Evolutionary conservation across 495 filamentous ascomycete species (phyloP).

Genomic region (Penicillium simplicissimum): DNA sequence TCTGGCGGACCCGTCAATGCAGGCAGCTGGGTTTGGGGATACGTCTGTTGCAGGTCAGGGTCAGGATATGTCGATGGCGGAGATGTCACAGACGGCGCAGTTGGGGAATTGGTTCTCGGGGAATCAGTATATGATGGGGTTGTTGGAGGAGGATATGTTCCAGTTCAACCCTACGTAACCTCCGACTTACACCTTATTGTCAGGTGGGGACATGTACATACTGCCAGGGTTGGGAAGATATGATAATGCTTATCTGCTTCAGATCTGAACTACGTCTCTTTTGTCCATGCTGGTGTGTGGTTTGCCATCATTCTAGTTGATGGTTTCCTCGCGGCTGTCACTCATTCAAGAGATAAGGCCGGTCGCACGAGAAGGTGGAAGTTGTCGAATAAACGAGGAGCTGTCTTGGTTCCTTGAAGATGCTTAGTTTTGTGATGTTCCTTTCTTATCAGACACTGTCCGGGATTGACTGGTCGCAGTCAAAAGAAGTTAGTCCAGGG

Average conservation of each 20-base stretch:
- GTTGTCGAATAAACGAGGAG: not conserved
- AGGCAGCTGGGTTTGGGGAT: conserved; percentile 16
- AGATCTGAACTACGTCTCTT: not conserved
- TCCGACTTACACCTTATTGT: conserved; percentile 10
- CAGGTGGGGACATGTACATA: conserved; percentile 21
- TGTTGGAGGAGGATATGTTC: conserved; percentile 62
- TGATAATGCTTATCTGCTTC: not conserved
- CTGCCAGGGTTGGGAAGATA: not conserved
- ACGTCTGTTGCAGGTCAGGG: conserved; percentile 9
- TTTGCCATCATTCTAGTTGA: not conserved
- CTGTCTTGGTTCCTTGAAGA: not conserved
- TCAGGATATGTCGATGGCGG: conserved; percentile 14
- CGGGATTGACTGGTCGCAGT: not conserved
- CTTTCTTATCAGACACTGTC: not conserved
- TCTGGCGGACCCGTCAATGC: conserved; percentile 14
- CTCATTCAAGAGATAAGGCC: conserved; percentile 7
- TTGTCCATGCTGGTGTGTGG: not conserved
- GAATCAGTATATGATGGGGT: conserved; percentile 62
- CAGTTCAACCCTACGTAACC: conserved; percentile 46
- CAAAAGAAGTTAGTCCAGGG: conserved; percentile 1
- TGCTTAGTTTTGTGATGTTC: not conserved
- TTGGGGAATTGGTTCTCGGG: conserved; percentile 70
- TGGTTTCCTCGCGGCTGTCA: conserved; percentile 23
- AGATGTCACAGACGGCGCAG: conserved; percentile 44
- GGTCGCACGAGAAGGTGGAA: conserved; percentile 5